Base-by-base conservation (phyloP, 225 moss, liverwort and hornwort species). In the Bryoerythrophyllum caledonicum region DNA sequence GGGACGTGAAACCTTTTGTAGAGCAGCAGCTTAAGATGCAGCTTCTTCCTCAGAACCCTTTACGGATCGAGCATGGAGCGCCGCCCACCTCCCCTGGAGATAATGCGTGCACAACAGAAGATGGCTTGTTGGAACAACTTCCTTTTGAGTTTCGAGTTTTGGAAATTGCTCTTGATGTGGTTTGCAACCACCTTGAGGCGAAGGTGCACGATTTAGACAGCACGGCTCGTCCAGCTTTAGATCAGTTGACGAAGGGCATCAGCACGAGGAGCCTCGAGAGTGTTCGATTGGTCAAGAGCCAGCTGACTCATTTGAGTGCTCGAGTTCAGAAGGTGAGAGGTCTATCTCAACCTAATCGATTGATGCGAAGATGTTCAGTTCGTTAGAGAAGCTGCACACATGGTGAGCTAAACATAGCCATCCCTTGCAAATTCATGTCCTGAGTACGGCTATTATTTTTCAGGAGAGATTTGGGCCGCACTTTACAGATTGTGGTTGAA, bases 61-160 rank as follows among this genome's bases (percentile, higher is more conserved):
- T 87, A 41, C 80, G 32, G 43, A 78, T 74, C 35, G 78, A 81
- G 41, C 56, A 65, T 58, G 73, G 68, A 69, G 72, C 37, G 41
- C 68, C 75, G 16, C 68, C 38, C 68, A 71, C 65, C 17, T 72
- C 59, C 16, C 75, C 64, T 67, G 80, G 67, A 74, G 85, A 73
- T 63, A 68, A 76, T 49, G 49, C 24, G 46, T 72, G 79, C 55
- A 76, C 83, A 52, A 76, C 86, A 43, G 89, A 88, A 20, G 89
- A 90, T 21, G 85, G 77, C 23, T 66, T 83, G 54, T 74, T 72
- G 28, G 89, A 87, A 37, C 83, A 85, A 70, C 89, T 95, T 65
- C 99, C 99, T 63, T 99, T 99, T 63, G 99, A 99, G 77, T 99
- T 99, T 70, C 91, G 88, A 71, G 81, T 95, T 44, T 60, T 99